Conservation (phyloP, 2,329 filamentous ascomycete species). For the Calonectria hongkongensis region DNA sequence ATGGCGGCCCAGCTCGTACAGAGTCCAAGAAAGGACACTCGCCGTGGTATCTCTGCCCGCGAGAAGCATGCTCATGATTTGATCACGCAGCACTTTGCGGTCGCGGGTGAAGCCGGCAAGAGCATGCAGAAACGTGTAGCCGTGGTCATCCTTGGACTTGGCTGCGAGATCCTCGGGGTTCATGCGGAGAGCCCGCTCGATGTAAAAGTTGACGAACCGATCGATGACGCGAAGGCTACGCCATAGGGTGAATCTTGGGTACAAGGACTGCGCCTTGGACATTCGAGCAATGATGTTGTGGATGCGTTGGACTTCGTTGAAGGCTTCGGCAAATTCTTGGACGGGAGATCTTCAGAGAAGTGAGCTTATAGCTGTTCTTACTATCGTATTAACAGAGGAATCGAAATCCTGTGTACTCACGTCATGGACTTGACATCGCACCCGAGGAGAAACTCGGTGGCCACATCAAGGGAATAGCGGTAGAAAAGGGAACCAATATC, state of each 20-base stretch:
- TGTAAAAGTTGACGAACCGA: conserved; percentile 84
- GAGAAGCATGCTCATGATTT: conserved; percentile 87
- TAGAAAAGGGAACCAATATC: conserved; percentile 88
- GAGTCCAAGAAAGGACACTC: conserved; percentile 84
- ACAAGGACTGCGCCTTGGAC: conserved; percentile 76
- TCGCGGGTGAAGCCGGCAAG: conserved; percentile 87
- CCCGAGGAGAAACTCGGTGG: conserved; percentile 91
- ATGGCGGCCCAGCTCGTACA: conserved; percentile 87
- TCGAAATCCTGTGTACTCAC: conserved; percentile 57
- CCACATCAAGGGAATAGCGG: conserved; percentile 88
- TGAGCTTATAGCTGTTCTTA: background rate
- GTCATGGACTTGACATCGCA: conserved; percentile 80
- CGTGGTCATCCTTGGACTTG: conserved; percentile 81
- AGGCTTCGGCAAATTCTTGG: conserved; percentile 86
- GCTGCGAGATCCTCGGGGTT: conserved; percentile 81
- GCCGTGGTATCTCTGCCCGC: conserved; percentile 94
- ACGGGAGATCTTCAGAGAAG: conserved; percentile 68
- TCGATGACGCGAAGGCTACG: conserved; percentile 81
- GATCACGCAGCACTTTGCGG: conserved; percentile 84
- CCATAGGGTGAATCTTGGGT: conserved; percentile 81
- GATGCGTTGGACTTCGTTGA: conserved; percentile 84
- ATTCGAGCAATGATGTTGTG: conserved; percentile 81
- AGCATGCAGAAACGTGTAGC: conserved; percentile 91
- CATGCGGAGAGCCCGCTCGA: conserved; percentile 82
- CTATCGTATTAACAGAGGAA: background rate